Conservation (phyloP, 2,329 filamentous ascomycete species). For the Arthrobotrys sphaeroides region DNA sequence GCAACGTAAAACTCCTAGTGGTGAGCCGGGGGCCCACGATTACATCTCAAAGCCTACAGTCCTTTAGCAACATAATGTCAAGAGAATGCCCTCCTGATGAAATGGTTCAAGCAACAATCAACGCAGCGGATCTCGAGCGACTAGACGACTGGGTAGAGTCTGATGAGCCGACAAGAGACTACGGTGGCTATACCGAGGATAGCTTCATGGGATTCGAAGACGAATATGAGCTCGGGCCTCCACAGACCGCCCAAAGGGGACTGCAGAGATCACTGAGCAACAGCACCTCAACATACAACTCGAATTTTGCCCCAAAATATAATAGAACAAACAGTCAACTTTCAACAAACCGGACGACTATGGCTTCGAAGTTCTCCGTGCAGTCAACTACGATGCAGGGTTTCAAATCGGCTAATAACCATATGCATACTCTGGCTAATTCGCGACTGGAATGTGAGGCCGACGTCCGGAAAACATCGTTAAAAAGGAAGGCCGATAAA, state of each 20-base stretch:
- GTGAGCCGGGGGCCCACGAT: slow-evolving; percentile 60
- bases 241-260: slow-evolving; percentile 2
- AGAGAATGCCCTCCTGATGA: slow-evolving; percentile 54
- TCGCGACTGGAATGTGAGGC: slow-evolving; percentile 57
- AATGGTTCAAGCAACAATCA: slow-evolving; percentile 49
- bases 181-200: slow-evolving; percentile 7
- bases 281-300: slow-evolving; percentile 21
- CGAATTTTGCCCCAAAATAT: slow-evolving; percentile 23
- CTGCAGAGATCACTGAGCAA: slow-evolving; percentile 6
- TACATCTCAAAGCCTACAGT: slow-evolving; percentile 54
- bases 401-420: slow-evolving; percentile 56
- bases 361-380: slow-evolving; percentile 18
- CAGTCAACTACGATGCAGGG: slow-evolving; percentile 53
- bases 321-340: slow-evolving; percentile 48
- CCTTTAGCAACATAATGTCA: slow-evolving; percentile 57
- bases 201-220: slow-evolving; percentile 17
- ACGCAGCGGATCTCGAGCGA: slow-evolving; percentile 46
- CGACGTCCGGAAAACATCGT: slow-evolving; percentile 26
- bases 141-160: slow-evolving; percentile 42
- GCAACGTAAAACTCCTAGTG: slow-evolving; percentile 59
- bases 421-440: slow-evolving; percentile 58
- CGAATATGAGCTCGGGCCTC: not conserved
- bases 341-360: slow-evolving; percentile 29
- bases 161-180: slow-evolving; percentile 25
- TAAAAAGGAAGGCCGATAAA: slow-evolving; percentile 49